Percentiles rank a stretch among this genome's conserved stretches.
phyloP scores from a whole-genome alignment of 176 grass and related monocot species.

The Rhynchospora breviuscula region DNA sequence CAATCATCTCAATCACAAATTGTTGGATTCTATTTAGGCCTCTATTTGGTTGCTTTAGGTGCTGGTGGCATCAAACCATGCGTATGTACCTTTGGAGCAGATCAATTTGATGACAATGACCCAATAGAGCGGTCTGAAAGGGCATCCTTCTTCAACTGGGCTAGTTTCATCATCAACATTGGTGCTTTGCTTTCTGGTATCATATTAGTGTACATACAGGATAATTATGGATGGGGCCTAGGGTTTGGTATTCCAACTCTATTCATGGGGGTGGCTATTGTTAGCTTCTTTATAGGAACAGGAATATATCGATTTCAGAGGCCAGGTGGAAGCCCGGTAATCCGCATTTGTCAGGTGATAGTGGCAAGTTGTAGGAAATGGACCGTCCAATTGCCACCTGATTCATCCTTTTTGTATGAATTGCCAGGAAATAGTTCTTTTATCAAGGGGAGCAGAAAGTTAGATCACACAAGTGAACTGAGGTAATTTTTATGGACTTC shows the following conservation, averaged over 20 bases:
- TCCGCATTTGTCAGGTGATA: constrained; percentile 30
- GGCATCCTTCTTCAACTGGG: constrained; percentile 46
- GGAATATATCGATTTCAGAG: constrained; percentile 33
- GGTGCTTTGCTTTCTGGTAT: constrained; percentile 26
- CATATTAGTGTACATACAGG: constrained; percentile 34
- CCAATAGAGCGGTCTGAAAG: constrained; percentile 2
- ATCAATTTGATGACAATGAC: too few species aligned
- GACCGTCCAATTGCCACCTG: constrained; percentile 13
- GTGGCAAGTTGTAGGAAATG: constrained; percentile 33
- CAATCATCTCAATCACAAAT: constrained; percentile 69
- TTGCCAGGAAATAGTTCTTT: constrained; percentile 13
- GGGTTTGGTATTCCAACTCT: constrained; percentile 41
- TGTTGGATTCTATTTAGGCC: constrained; percentile 9
- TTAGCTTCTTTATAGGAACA: constrained; percentile 24
- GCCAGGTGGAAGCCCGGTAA: constrained; percentile 38
- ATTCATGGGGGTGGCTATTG: constrained; percentile 29
- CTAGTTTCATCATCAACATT: constrained; percentile 35
- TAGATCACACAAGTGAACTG: constrained; percentile 31
- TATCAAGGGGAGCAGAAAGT: constrained; percentile 27
- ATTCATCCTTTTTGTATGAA: constrained; percentile 31
- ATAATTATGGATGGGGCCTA: constrained; percentile 34
- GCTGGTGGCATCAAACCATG: too few species aligned
- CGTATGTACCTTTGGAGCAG: too few species aligned
- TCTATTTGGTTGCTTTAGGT: too few species aligned
- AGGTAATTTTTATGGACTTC: not conserved